Evolutionary conservation across 345 rosid species (phyloP), one percentile per base, ranked within the genome.

Genomic region (Eucalyptus microcorys): DNA sequence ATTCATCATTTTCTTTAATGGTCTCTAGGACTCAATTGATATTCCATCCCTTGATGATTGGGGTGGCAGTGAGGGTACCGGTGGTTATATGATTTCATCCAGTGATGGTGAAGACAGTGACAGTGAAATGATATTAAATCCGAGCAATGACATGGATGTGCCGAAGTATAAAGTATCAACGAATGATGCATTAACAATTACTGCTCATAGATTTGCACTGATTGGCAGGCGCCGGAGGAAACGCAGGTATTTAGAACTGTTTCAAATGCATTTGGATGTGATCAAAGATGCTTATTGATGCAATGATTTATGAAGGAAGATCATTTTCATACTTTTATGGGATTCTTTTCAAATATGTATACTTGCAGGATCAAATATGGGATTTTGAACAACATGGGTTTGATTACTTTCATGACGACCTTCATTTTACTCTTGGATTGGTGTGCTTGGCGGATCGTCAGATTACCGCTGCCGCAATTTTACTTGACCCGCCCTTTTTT

Each of bases 101-200:
- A 97, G 99, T 86, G 99, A 96, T 61, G 96, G 96, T 55, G 99
- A 96, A 88, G 97, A 94, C 49, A 95, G 97, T 86, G 99, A 97
- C 86, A 96, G 93, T 4, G 99, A 97, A 19, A 91, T 92, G 83
- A 87, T 91, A 4, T 42, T 97, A 66, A 95, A 91, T 90, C 95
- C 96, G 22, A 88, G 93, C 37, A 79, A 86, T 32, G 96, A 96
- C 89, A 57, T 91, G 85, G 98, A 96, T 88, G 89, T 95, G 91
- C 95, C 95, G 15, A 32, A 91, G 27, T 89, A 91, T 7, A 93
- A 90, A 8, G 92, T 89, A 79, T 93, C 98, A 4, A 91, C 79
- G 49, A 91, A 93, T 85, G 96, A 95, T 52, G 91, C 96, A 76
- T 81, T 96, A n/a, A 93, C 94, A 10, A 24, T 94, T 81, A 92